These are phyloP conservation scores for Arachis stenosperma DNA, from an alignment of 306 rosid genomes.

Conservation along the genomic window DNA sequence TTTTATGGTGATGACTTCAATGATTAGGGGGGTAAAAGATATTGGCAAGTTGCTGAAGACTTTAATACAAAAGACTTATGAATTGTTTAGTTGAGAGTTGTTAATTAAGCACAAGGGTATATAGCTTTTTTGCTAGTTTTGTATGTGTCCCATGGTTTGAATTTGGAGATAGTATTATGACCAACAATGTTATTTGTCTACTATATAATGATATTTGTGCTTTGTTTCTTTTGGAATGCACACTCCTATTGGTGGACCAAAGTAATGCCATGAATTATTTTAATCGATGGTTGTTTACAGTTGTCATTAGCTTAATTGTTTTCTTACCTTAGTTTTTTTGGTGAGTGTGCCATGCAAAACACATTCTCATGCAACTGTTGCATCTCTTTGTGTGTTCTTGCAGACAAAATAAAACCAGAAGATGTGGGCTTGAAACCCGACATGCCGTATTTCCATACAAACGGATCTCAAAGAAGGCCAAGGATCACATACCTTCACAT, in stretches of 20 bases:
- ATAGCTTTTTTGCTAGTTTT: slow-evolving; percentile 28
- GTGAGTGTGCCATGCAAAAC: slow-evolving; percentile 8
- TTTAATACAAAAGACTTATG: slow-evolving; percentile 7
- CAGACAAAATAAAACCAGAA: slow-evolving; percentile 67
- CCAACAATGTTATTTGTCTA: too few species aligned
- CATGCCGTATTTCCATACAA: slow-evolving; percentile 60
- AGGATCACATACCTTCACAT: slow-evolving; percentile 79
- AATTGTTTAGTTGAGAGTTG: slow-evolving; percentile 23
- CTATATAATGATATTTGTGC: slow-evolving; percentile 5
- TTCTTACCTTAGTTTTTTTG: neutral
- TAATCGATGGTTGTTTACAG: slow-evolving; percentile 10
- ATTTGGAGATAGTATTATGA: too few species aligned
- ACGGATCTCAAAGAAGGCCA: slow-evolving; percentile 41
- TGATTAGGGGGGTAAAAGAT: neutral
- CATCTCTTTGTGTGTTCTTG: slow-evolving; percentile 24
- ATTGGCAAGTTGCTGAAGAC: slow-evolving; percentile 9
- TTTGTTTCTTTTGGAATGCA: slow-evolving; percentile 10
- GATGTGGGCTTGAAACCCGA: slow-evolving; percentile 76
- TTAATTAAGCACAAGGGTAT: slow-evolving; percentile 7
- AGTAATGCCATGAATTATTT: slow-evolving; percentile 11
- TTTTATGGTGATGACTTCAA: slow-evolving; percentile 27
- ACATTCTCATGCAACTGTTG: slow-evolving; percentile 27
- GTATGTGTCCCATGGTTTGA: neutral
- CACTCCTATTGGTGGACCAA: slow-evolving; percentile 27
- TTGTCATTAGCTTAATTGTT: neutral